Base-by-base conservation (phyloP, 495 filamentous ascomycete species). In the Aspergillus haitiensis region DNA sequence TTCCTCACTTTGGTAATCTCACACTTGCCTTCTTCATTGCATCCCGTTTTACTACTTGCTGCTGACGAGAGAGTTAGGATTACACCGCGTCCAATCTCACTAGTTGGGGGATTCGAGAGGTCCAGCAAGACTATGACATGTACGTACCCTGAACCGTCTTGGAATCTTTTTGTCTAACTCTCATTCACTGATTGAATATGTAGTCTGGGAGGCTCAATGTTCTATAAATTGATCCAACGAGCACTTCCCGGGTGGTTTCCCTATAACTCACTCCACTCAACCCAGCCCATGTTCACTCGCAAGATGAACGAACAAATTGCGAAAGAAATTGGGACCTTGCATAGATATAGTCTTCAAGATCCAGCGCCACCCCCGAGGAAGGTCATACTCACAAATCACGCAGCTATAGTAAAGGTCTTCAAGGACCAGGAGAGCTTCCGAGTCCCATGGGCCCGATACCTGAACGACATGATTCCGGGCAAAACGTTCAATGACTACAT, bases 271-370 rank as follows among this genome's bases (percentile, higher is more conserved):
- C 47, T 72, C 37, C 63, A 63, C 51, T 48, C 60, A 46, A 63
- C 62, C 45, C 70, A 73, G 52, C 70, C 69, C 5, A 64, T 68
- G 46, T 71, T 65, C 55, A 73, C 70, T 13, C 47, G 51, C 18
- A 59, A 65, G 18, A 64, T 55, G 53, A 73, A 72, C 51, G 55
- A 55, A 47, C 44, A 65, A 31, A 64, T 72, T 34, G 59, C 70
- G 18, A 51, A 50, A 15, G 49, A 67, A 35, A 54, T 68, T 10
- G 58, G 60, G 7, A 64, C 61, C 15, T 51, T 64, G 15, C 32
- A 67, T 18, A 50, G 53, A 39, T 69, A 61, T 55, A 68, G 52
- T 7, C 11, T 45, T 2, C 34, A 35, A 0, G 56, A 55, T 13
- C 65, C 66, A 9, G 39, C 32, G 18, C 37, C 57, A 21, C 64